phyloP scores from a whole-genome alignment of 2,329 filamentous ascomycete species.

The Pseudogymnoascus sp. region DNA sequence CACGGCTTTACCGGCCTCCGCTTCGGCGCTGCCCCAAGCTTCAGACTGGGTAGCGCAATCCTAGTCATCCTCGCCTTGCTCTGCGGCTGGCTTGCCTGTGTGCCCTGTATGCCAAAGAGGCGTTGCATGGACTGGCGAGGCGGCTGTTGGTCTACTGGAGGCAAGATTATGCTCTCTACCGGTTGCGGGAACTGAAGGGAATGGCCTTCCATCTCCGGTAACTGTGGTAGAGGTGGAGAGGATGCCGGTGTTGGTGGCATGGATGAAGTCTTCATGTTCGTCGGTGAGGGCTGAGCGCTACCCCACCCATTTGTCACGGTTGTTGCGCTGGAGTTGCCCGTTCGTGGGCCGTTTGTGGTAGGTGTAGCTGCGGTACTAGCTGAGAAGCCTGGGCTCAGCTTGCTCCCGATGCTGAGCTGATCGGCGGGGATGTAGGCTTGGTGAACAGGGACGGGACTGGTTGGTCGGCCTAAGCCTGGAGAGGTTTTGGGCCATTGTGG shows the following conservation, averaged over 20 bases:
- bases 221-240: not conserved
- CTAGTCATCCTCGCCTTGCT: not conserved
- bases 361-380: not conserved
- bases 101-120: not conserved
- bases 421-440: constrained; percentile 4
- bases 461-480: not conserved
- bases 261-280: not conserved
- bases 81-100: not conserved
- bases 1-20: not conserved
- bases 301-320: not conserved
- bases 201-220: not conserved
- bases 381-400: not conserved
- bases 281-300: not conserved
- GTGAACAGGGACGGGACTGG: not conserved
- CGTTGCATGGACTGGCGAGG: constrained; percentile 1
- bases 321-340: not conserved
- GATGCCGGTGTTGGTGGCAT: not conserved
- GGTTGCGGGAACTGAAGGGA: not conserved
- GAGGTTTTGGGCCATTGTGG: constrained; percentile 1
- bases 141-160: not conserved
- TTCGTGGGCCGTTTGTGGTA: not conserved
- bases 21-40: not conserved
- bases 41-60: constrained; percentile 1
- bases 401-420: constrained; percentile 5
- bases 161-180: not conserved